Base-by-base conservation (phyloP, 495 filamentous ascomycete genomes). In the Xylaria flabelliformis region DNA sequence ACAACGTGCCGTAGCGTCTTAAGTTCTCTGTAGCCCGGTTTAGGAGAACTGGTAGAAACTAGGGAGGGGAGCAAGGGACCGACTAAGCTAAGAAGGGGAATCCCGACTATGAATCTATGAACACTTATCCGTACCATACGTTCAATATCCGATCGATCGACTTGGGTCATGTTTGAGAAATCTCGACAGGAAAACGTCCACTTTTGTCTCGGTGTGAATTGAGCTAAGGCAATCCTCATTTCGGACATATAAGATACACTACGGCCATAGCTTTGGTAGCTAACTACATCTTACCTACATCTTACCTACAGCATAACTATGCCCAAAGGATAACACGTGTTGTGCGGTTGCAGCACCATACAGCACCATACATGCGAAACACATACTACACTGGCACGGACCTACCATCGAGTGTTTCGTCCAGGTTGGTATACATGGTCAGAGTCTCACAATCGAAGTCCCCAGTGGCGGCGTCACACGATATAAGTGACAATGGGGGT, bases 371-470 rank as follows among this genome's bases (percentile, higher is more conserved):
- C 63, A 65, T 50, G 63, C 63, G 63, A 65, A 65, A 65, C 63
- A 64, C 36, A 42, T 39, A 64, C 39, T 29, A 29, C 39, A 17
- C 34, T 67, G 65, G 65, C 65, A 67, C 65, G 48, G 65, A 67
- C 65, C 65, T 67, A 42, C 32, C 48, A 44, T 48, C 5, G 53
- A 34, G 67, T 69, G 67, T 69, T 69, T 69, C 53, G 67, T 61
- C 67, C 10, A 48, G 39, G 50, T 59, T 41, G 34, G 34, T 46
- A 69, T 69, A 29, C 67, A 44, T 61, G 6, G 36, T 61, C 34
- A 61, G 65, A 67, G 65, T 67, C 65, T 67, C 65, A 56, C 29
- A 51, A 67, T 56, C 65, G 50, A 56, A 29, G 65, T 56, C 50
- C 50, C 65, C 19, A 36, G 65, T 42, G 50, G 50, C 65, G 32